A percentile compares a stretch with the other conserved stretches of the same genome.
Evolutionary conservation across 208 protist genomes (phyloP).

Genomic region (Wallacemonas rigidus): DNA sequence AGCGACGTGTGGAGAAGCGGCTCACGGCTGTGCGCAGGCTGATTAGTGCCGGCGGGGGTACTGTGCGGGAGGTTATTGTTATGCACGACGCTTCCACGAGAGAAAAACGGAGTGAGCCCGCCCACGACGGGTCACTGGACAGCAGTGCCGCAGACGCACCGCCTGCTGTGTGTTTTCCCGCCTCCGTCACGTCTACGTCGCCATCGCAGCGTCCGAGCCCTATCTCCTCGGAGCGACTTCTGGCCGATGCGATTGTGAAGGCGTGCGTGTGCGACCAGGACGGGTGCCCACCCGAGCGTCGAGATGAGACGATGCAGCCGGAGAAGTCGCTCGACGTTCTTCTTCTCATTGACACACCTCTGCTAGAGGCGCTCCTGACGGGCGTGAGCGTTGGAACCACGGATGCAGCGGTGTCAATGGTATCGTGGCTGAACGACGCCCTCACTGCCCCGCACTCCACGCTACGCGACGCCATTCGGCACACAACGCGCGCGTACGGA

Average conservation of each 20-base stretch:
- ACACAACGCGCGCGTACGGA: not conserved
- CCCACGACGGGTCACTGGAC: too few species aligned
- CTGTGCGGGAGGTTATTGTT: constrained; percentile 14
- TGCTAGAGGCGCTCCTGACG: constrained; percentile 1
- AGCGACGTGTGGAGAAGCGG: constrained; percentile 12
- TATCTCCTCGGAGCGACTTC: too few species aligned
- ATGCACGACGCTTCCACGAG: not conserved
- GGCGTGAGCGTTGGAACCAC: not conserved
- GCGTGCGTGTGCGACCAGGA: too few species aligned
- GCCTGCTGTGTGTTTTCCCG: not conserved
- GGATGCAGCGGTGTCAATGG: not conserved
- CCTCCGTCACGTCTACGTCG: too few species aligned
- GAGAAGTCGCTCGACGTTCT: not conserved
- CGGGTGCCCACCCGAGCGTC: too few species aligned
- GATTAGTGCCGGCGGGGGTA: constrained; percentile 18
- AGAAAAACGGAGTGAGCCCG: too few species aligned
- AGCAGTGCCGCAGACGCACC: too few species aligned
- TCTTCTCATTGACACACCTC: constrained; percentile 3
- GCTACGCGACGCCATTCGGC: not conserved
- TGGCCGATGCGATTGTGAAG: too few species aligned
- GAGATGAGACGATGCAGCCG: too few species aligned
- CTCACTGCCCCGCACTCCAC: not conserved
- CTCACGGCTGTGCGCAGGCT: constrained; percentile 14
- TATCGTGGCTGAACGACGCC: not conserved
- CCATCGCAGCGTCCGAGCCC: too few species aligned